Base-by-base conservation (phyloP, 352 stramenopile species). In the Pythium phragmitis region DNA sequence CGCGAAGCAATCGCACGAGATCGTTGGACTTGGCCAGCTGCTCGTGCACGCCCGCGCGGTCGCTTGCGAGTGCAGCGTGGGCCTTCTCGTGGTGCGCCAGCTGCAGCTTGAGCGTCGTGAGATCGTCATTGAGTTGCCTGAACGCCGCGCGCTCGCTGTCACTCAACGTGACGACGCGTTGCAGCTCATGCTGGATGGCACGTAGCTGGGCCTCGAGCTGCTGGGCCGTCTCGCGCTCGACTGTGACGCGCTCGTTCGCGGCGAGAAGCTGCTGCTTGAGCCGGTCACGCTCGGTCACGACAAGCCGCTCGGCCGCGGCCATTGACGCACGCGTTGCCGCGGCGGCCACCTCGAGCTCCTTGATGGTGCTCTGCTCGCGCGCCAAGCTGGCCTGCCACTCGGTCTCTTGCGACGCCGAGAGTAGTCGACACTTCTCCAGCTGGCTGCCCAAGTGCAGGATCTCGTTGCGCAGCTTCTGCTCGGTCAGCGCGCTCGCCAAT, bases 401-500 rank as follows among this genome's bases (percentile, higher is more conserved):
- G 37, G 42, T 43, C 34, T 78, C 58, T 37, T 88, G 77, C 6
- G 78, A 70, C 30, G 63, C 58, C 1, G 66, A 68, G 36, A 71
- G 41, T 1, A 85, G 39, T 28, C 77, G 85, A 42, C 70, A 87
- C 37, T 73, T 85, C 23, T 85, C 76, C 13, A 80, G 41, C 45
- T 87, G 73, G 23, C 69, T 82, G n/a, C 73, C 79, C 9, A 88
- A 65, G n/a, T 88, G 73, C 55, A 85, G 43, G 46, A 83, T 79
- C 62, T 91, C 82, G 28, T 88, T 87, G 4, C 80, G 76, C 41
- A 89, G 58, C 49, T 86, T 88, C 41, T 89, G 78, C 33, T 91
- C 82, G 2, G 75, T 77, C n/a, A 88, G 51, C 21, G 68, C 61
- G 16, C 68, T 75, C 5, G 66, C 37, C 23, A 75, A 37, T 21